Evolutionary conservation across 495 filamentous ascomycete genomes (phyloP).

Genomic region (Podospora comata): DNA sequence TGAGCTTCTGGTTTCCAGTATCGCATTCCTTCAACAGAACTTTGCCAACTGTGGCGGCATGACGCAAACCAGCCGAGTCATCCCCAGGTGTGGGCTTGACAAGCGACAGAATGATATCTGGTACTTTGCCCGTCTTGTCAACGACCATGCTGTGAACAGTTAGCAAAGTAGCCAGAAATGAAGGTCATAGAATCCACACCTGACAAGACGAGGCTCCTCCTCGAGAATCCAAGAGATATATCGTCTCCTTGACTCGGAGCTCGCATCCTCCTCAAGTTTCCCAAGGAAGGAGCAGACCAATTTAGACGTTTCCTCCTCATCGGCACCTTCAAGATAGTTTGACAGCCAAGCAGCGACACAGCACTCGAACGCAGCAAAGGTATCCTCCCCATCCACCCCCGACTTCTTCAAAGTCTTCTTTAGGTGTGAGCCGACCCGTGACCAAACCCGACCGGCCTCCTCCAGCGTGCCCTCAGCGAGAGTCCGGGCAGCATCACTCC

Average conservation of each 20-base stretch:
- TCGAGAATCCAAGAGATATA: slow-evolving; percentile 28
- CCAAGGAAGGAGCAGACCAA: slow-evolving; percentile 35
- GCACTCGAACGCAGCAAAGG: slow-evolving; percentile 43
- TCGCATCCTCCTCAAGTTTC: slow-evolving; percentile 26
- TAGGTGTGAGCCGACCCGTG: slow-evolving; percentile 33
- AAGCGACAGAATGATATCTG: slow-evolving; percentile 16
- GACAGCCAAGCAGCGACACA: slow-evolving; percentile 39
- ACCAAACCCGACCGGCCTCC: slow-evolving; percentile 36
- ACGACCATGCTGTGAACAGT: slow-evolving; percentile 18
- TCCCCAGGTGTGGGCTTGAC: not conserved
- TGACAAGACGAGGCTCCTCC: slow-evolving; percentile 17
- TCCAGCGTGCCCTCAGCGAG: slow-evolving; percentile 36
- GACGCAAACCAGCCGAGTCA: slow-evolving; percentile 8
- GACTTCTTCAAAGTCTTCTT: slow-evolving; percentile 35
- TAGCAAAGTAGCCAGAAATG: not conserved
- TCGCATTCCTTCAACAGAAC: slow-evolving; percentile 26
- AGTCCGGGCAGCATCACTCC: slow-evolving; percentile 38
- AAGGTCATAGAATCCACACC: not conserved
- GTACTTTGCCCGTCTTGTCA: slow-evolving; percentile 17
- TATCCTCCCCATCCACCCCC: slow-evolving; percentile 27
- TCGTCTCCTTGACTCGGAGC: slow-evolving; percentile 7
- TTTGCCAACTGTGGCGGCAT: slow-evolving; percentile 1
- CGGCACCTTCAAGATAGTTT: slow-evolving; percentile 34
- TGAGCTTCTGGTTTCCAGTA: slow-evolving; percentile 21
- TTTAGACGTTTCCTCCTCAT: slow-evolving; percentile 34